A percentile compares a stretch with the other conserved stretches of the same genome.
Evolutionary conservation across 257 asterid genomes (phyloP).

Genomic region (Solanum commersonii): DNA sequence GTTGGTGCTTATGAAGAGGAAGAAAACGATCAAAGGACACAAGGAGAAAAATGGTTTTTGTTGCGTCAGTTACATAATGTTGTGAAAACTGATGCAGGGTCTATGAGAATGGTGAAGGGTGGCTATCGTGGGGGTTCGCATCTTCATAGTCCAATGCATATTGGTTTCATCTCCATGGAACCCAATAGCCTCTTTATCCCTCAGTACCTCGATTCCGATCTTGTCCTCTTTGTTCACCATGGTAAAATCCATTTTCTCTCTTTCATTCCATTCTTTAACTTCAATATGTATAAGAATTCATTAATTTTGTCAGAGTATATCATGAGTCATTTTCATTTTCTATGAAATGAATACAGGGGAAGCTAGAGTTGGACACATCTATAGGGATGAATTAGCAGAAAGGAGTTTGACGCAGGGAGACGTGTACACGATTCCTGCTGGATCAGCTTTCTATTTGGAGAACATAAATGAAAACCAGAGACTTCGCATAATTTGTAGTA

Average conservation of each 20-base stretch:
- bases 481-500: constrained; percentile 66
- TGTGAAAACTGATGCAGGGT: constrained; percentile 62
- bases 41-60: constrained; percentile 31
- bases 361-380: constrained; percentile 68
- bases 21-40: constrained; percentile 7
- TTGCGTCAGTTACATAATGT: constrained; percentile 43
- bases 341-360: constrained; percentile 39
- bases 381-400: constrained; percentile 62
- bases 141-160: constrained; percentile 31
- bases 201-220: constrained; percentile 76
- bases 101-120: constrained; percentile 50
- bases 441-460: constrained; percentile 63
- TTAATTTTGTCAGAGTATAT: neutral
- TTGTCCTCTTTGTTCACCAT: constrained; percentile 60
- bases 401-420: constrained; percentile 54
- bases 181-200: constrained; percentile 69
- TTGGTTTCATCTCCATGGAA: constrained; percentile 85
- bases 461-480: constrained; percentile 51
- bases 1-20: constrained; percentile 4
- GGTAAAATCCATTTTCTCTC: constrained; percentile 15
- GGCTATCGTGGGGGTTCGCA: neutral
- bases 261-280: neutral
- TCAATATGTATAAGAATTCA: neutral
- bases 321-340: neutral
- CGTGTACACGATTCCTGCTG: constrained; percentile 57